A percentile compares a stretch with the other conserved stretches of the same genome.
Evolutionary conservation across 2,329 filamentous ascomycete genomes (phyloP).

Genomic region (Dryadomyces quercus-mongolicae): DNA sequence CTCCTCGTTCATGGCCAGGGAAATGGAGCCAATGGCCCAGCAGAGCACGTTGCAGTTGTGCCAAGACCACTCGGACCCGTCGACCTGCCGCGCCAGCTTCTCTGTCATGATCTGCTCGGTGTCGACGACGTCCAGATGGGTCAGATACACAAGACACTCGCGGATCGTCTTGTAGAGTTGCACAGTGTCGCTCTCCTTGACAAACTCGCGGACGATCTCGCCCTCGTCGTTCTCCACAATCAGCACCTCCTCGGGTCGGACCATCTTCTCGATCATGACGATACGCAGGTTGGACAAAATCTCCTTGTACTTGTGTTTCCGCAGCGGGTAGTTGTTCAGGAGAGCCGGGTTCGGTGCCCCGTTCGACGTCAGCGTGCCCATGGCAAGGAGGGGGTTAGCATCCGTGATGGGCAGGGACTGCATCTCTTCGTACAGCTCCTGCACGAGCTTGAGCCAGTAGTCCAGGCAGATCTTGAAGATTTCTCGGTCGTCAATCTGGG

Average conservation of each 20-base stretch:
- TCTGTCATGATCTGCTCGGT: constrained; percentile 99
- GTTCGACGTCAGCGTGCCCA: constrained; percentile 63
- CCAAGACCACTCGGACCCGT: constrained; percentile 97
- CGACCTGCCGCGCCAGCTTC: constrained; percentile 89
- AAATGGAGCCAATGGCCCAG: constrained; percentile 98
- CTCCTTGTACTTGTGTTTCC: constrained; percentile 96
- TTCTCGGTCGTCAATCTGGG: constrained; percentile 95
- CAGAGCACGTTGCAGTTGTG: constrained; percentile 99
- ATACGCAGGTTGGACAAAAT: constrained; percentile 86
- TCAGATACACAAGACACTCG: constrained; percentile 93
- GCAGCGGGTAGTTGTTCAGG: constrained; percentile 81
- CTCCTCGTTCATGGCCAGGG: constrained; percentile 97
- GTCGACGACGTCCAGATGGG: constrained; percentile 92
- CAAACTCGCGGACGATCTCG: constrained; percentile 96
- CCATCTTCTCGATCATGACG: constrained; percentile 99
- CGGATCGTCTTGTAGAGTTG: constrained; percentile 98
- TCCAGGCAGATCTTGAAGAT: constrained; percentile 99
- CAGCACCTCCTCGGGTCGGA: constrained; percentile 90
- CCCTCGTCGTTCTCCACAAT: constrained; percentile 99
- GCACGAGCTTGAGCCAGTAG: constrained; percentile 98
- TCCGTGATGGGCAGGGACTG: constrained; percentile 90
- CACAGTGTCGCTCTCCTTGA: constrained; percentile 98
- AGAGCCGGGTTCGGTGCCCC: constrained; percentile 76
- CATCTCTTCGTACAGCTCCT: constrained; percentile 98
- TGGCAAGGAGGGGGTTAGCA: constrained; percentile 68